phyloP scores from a whole-genome alignment of 1,284 basidiomycete species.

The Moniliella sp. region DNA sequence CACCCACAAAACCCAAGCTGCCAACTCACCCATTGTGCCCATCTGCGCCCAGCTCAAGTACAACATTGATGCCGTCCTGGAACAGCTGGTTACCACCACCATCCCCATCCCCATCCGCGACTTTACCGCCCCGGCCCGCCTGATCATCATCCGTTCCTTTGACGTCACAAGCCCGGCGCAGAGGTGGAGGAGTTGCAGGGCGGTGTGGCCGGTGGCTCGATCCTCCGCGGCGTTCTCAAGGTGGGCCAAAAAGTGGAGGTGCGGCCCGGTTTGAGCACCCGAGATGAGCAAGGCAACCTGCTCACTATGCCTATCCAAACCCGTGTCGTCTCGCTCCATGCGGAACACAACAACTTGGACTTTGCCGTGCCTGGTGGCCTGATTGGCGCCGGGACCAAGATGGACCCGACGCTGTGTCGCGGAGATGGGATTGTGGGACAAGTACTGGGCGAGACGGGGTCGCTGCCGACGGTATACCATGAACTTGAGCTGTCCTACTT shows the following conservation, averaged over 20 bases:
- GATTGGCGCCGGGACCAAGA: constrained; percentile 90
- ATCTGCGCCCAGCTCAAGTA: constrained; percentile 95
- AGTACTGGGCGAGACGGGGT: constrained; percentile 77
- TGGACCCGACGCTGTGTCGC: constrained; percentile 86
- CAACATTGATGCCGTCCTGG: constrained; percentile 98
- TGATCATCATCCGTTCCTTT: constrained; percentile 98
- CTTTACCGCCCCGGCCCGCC: constrained; percentile 68
- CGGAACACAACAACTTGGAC: constrained; percentile 77
- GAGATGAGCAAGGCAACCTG: constrained; percentile 71
- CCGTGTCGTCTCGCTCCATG: constrained; percentile 68
- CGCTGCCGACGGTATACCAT: constrained; percentile 76
- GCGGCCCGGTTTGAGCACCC: constrained; percentile 84
- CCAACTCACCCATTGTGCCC: constrained; percentile 86
- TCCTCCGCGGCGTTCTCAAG: constrained; percentile 69
- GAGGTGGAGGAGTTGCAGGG: constrained; percentile 92
- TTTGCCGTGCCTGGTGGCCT: constrained; percentile 92
- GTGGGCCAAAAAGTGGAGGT: constrained; percentile 91
- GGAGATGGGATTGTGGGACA: constrained; percentile 90
- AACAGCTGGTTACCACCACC: constrained; percentile 89
- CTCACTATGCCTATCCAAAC: constrained; percentile 82
- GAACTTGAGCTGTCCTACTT: constrained; percentile 59
- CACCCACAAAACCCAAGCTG: constrained; percentile 58
- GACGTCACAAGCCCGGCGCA: constrained; percentile 94
- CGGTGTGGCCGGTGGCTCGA: constrained; percentile 93
- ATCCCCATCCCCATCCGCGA: constrained; percentile 84